Conservation (phyloP, 345 rosid species). For the Gossypium thurberi region DNA sequence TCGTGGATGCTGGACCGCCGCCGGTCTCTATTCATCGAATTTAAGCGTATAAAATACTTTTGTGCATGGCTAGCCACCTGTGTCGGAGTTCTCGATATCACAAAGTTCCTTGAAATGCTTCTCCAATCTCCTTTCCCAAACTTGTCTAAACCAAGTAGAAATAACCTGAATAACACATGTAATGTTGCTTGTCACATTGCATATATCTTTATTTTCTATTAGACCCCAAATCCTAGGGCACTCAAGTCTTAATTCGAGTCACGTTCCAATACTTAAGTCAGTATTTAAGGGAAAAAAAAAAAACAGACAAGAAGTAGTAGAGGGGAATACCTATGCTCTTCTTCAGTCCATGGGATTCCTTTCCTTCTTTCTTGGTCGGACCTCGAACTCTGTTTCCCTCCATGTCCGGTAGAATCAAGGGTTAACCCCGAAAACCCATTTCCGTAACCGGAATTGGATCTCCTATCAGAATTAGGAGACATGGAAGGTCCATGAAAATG, state of each 20-base stretch:
- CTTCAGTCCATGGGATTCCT: constrained; percentile 97
- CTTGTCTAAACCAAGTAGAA: constrained; percentile 80
- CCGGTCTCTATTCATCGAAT: constrained; percentile 79
- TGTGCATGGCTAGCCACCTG: constrained; percentile 98
- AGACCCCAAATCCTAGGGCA: not conserved
- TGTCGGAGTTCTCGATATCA: constrained; percentile 83
- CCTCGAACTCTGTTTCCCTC: constrained; percentile 51
- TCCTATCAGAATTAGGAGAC: constrained; percentile 23
- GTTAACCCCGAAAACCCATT: constrained; percentile 41
- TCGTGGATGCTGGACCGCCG: constrained; percentile 93
- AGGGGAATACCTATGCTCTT: constrained; percentile 68
- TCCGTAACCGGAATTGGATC: constrained; percentile 33
- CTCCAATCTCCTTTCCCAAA: constrained; percentile 99
- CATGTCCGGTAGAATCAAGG: constrained; percentile 44
- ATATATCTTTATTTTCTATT: not conserved
- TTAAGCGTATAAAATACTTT: constrained; percentile 75
- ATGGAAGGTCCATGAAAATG: constrained; percentile 29
- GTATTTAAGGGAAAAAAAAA: too few species aligned
- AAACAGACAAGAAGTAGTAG: not conserved
- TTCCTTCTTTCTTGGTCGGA: constrained; percentile 83
- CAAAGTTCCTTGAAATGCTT: constrained; percentile 88
- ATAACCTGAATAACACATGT: constrained; percentile 39
- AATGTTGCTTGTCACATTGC: not conserved
- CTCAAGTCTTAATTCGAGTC: too few species aligned
- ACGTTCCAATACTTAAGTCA: too few species aligned